Percentiles rank a stretch among this genome's conserved stretches.
Evolutionary conservation across 2,329 filamentous ascomycete genomes (phyloP).

Genomic region (Fusarium poae): DNA sequence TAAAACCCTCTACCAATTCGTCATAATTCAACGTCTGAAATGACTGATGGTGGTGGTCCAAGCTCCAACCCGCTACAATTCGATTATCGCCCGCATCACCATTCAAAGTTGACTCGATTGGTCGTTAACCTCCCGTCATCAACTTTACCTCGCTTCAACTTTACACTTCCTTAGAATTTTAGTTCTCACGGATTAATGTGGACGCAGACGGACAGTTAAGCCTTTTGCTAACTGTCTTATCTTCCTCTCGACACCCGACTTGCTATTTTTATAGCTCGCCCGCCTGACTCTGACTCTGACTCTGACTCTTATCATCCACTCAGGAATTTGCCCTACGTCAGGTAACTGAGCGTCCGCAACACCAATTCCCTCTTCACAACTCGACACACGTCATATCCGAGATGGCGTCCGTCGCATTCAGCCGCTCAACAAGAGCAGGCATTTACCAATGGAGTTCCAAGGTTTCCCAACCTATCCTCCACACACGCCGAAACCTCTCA

Average conservation of each 20-base stretch:
- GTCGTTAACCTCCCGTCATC: conserved; percentile 44
- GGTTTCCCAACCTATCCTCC: conserved; percentile 50
- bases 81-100: conserved; percentile 39
- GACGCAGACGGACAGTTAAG: conserved; percentile 43
- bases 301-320: conserved; percentile 43
- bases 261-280: conserved; percentile 7
- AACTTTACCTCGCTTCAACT: conserved; percentile 36
- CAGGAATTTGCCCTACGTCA: conserved; percentile 41
- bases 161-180: conserved; percentile 18
- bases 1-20: conserved; percentile 20
- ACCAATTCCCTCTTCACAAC: conserved; percentile 22
- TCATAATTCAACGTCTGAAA: conserved; percentile 29
- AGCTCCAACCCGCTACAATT: conserved; percentile 37
- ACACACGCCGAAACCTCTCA: conserved; percentile 65
- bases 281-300: conserved; percentile 27
- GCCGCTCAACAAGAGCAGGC: conserved; percentile 58
- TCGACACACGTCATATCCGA: conserved; percentile 25
- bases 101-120: conserved; percentile 39
- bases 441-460: conserved; percentile 56
- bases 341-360: conserved; percentile 31
- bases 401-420: conserved; percentile 61
- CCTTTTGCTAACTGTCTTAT: conserved; percentile 38
- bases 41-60: conserved; percentile 45
- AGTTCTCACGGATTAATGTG: conserved; percentile 41
- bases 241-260: conserved; percentile 13